Evolutionary conservation across 2,329 filamentous ascomycete genomes (phyloP).

Genomic region (Fusarium abutilonis): DNA sequence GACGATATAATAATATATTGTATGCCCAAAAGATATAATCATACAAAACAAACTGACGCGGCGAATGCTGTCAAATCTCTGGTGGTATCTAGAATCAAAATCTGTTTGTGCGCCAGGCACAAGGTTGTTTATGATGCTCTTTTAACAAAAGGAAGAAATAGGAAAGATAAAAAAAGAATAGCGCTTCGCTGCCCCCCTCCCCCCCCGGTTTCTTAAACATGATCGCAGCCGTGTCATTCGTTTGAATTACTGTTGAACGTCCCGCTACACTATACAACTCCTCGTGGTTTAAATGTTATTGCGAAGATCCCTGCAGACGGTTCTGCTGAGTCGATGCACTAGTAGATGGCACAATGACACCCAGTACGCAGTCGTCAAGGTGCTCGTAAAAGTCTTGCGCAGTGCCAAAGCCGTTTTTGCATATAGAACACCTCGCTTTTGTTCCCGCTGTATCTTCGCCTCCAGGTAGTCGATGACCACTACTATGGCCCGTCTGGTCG

Average conservation of each 20-base stretch:
- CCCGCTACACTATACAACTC: background rate
- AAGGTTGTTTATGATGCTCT: conserved; percentile 27
- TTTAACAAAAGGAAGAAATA: conserved; percentile 20
- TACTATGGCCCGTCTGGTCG: conserved; percentile 92
- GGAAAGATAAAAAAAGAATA: conserved; percentile 4
- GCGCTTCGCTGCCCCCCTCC: conserved; percentile 11
- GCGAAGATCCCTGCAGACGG: conserved; percentile 23
- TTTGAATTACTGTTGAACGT: conserved; percentile 2
- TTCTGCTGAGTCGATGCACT: conserved; percentile 19
- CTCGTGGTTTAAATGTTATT: conserved; percentile 2
- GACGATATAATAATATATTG: conserved; percentile 8
- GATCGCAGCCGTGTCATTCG: conserved; percentile 18
- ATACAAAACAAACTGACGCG: conserved; percentile 18
- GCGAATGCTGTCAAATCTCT: conserved; percentile 28
- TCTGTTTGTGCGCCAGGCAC: conserved; percentile 34
- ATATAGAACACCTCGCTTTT: conserved; percentile 91
- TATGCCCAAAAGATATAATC: conserved; percentile 20
- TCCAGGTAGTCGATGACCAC: conserved; percentile 60
- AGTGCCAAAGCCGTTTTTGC: conserved; percentile 78
- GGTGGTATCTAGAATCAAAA: conserved; percentile 41
- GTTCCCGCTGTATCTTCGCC: conserved; percentile 49
- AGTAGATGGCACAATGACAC: conserved; percentile 62
- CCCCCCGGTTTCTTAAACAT: conserved; percentile 18
- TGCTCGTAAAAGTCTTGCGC: conserved; percentile 99
- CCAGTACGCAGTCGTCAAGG: conserved; percentile 74